phyloP scores from a whole-genome alignment of 73 alveolate genomes.

The Paramecium biaurelia region DNA sequence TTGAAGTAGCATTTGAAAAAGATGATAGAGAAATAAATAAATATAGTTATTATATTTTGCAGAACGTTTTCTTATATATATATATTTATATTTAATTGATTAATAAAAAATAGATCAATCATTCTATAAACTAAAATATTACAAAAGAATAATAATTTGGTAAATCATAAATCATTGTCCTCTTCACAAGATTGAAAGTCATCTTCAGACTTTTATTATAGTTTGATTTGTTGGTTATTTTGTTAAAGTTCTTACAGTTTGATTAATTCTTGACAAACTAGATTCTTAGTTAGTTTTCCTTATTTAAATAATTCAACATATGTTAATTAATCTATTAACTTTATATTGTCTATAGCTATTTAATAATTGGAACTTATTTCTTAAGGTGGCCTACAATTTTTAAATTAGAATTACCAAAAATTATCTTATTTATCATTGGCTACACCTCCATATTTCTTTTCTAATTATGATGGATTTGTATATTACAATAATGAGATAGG shows the following conservation, averaged over 20 bases:
- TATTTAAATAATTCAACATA: not conserved
- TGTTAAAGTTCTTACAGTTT: not conserved
- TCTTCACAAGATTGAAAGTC: not conserved
- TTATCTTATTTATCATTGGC: not conserved
- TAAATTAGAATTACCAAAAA: not conserved
- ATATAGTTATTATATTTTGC: not conserved
- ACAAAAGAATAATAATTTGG: not conserved
- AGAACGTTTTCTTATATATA: not conserved
- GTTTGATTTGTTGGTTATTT: not conserved
- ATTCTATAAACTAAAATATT: not conserved
- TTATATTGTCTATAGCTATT: not conserved
- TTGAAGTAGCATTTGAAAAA: not conserved
- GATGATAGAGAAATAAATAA: not conserved
- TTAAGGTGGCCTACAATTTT: not conserved
- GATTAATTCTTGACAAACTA: not conserved
- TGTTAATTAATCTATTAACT: not conserved
- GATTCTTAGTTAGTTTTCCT: not conserved
- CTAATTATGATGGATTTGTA: slow-evolving; percentile 27
- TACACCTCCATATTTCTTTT: slow-evolving; percentile 49
- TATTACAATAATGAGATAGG: not conserved
- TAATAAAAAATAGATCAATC: not conserved
- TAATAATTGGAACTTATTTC: not conserved
- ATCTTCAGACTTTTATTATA: not conserved
- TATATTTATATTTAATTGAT: not conserved
- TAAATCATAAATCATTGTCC: not conserved